Percentiles rank a stretch among this genome's conserved stretches.
Conservation (phyloP, 441 rosid species). For the Populus hybrid region DNA sequence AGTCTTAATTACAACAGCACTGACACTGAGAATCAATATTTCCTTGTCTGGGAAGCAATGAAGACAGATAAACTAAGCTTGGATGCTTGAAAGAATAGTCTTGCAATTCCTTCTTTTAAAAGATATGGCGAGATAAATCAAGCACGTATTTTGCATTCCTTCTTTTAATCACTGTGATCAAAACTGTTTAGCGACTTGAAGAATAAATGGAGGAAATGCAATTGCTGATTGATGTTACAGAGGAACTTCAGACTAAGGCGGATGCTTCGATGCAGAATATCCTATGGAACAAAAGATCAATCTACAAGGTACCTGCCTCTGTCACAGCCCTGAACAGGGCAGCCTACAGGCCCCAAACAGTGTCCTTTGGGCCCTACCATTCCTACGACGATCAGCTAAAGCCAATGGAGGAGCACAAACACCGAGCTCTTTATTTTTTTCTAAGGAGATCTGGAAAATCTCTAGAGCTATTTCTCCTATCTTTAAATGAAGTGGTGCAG, state of each 20-base stretch:
- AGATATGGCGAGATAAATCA: background rate
- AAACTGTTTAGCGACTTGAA: background rate
- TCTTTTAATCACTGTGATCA: background rate
- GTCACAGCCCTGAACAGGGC: slow-evolving; percentile 27
- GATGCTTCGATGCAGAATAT: slow-evolving; percentile 10
- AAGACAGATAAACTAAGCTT: background rate
- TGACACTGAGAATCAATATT: too few relatives aligned
- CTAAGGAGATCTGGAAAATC: slow-evolving; percentile 31
- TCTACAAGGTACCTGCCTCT: slow-evolving; percentile 32
- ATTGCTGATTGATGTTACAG: slow-evolving; percentile 26
- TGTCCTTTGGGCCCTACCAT: slow-evolving; percentile 47
- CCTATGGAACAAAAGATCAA: slow-evolving; percentile 36
- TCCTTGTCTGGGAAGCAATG: too few relatives aligned
- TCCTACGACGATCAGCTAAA: slow-evolving; percentile 20
- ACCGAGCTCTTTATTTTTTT: slow-evolving; percentile 35
- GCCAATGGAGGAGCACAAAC: slow-evolving; percentile 52
- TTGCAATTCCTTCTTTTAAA: background rate
- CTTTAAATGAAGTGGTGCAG: slow-evolving; percentile 22
- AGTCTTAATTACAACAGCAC: too few relatives aligned
- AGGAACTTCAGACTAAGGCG: slow-evolving; percentile 17
- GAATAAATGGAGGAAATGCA: slow-evolving; percentile 5
- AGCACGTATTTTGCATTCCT: background rate
- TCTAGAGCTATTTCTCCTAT: slow-evolving; percentile 12
- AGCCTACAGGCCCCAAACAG: slow-evolving; percentile 35
- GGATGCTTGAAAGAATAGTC: background rate